These are phyloP conservation scores for Moesziomyces antarcticus DNA, from an alignment of 1,284 basidiomycete genomes.

Conservation along the genomic window DNA sequence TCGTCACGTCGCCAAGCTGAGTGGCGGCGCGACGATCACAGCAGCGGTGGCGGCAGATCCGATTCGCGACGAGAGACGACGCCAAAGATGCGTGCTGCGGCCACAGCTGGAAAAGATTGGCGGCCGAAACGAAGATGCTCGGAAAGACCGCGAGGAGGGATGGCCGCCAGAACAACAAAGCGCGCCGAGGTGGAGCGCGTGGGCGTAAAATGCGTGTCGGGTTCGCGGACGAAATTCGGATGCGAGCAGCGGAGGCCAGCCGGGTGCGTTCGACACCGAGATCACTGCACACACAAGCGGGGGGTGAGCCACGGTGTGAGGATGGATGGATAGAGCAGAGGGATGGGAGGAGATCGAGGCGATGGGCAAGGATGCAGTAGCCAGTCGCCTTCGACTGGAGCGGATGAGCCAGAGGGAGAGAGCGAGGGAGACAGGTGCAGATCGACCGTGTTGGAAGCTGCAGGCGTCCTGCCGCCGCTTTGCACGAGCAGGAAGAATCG, in stretches of 20 bases:
- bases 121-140: not conserved
- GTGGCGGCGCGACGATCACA: not conserved
- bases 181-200: conserved; percentile 41
- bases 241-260: not conserved
- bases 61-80: not conserved
- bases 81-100: too few relatives aligned
- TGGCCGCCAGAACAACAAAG: conserved; percentile 3
- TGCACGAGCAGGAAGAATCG: not conserved
- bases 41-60: not conserved
- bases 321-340: not conserved
- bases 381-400: not conserved
- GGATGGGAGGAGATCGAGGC: conserved; percentile 2
- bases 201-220: conserved; percentile 25
- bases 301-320: not conserved
- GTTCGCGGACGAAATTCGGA: conserved; percentile 30
- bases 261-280: not conserved
- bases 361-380: not conserved
- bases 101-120: not conserved
- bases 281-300: not conserved
- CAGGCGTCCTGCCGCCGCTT: not conserved
- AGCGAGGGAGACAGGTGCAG: not conserved
- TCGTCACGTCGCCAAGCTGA: conserved; percentile 3
- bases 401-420: not conserved
- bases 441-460: not conserved
- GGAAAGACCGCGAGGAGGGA: not conserved